Evolutionary conservation across 495 filamentous ascomycete genomes (phyloP).

Genomic region (Cenococcum geophilum): DNA sequence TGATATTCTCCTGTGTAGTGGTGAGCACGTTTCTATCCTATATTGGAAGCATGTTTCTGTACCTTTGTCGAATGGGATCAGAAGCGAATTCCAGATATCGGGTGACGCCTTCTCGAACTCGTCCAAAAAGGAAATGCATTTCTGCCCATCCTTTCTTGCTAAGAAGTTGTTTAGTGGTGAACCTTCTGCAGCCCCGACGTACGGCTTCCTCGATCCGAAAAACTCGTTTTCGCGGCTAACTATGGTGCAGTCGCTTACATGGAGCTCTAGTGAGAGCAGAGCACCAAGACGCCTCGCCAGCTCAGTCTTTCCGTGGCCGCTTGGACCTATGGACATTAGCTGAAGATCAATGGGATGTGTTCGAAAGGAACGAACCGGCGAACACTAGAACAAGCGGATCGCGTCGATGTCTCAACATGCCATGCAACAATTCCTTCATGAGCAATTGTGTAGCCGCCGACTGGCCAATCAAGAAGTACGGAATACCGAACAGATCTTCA

Average conservation of each 20-base stretch:
- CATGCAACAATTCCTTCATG: conserved; percentile 33
- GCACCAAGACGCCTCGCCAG: conserved; percentile 22
- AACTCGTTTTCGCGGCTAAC: conserved; percentile 41
- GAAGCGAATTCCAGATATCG: conserved; percentile 24
- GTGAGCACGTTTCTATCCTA: too few relatives aligned
- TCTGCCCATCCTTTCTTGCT: conserved; percentile 36
- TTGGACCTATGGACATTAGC: conserved; percentile 19
- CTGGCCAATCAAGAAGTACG: conserved; percentile 47
- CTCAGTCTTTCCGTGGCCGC: conserved; percentile 27
- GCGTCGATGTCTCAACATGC: conserved; percentile 27
- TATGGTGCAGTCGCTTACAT: conserved; percentile 44
- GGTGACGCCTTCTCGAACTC: conserved; percentile 54
- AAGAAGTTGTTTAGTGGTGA: conserved; percentile 51
- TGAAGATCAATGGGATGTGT: neutral
- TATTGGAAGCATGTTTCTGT: too few relatives aligned
- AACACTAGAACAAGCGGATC: neutral
- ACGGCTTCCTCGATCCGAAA: conserved; percentile 44
- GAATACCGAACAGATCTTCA: conserved; percentile 39
- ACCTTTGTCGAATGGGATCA: conserved; percentile 20
- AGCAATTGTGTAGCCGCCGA: conserved; percentile 37
- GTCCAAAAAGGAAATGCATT: conserved; percentile 50
- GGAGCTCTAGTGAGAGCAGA: conserved; percentile 38
- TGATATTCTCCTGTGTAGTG: conserved; percentile 43
- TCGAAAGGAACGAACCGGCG: conserved; percentile 10
- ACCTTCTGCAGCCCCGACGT: conserved; percentile 37